Conservation (phyloP, 345 rosid species). For the Litchi chinensis region DNA sequence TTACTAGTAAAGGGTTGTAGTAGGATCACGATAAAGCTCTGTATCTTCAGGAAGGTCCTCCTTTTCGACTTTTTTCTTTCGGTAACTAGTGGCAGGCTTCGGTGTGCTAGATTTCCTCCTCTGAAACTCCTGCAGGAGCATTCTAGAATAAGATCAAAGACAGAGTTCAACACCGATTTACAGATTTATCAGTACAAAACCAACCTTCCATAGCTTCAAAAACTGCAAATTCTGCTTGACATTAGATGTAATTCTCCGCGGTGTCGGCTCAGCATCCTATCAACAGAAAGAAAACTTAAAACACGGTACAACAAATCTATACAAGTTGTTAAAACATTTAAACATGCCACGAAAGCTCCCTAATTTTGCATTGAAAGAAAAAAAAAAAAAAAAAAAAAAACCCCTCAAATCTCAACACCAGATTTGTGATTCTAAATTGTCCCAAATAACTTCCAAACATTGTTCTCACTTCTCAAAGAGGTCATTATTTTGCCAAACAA, state of each 20-base stretch:
- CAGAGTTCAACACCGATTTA: neutral
- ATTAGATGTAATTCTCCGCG: conserved; percentile 88
- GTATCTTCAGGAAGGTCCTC: conserved; percentile 68
- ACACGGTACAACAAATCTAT: neutral
- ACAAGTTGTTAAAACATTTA: neutral
- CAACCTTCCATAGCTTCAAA: conserved; percentile 78
- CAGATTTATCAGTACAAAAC: conserved; percentile 8
- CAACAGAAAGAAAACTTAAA: conserved; percentile 10
- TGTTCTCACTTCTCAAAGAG: no score
- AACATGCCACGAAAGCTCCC: no score
- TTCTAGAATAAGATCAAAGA: conserved; percentile 14
- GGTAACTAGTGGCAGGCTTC: conserved; percentile 87
- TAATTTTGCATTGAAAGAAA: neutral
- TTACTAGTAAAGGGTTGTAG: conserved; percentile 80
- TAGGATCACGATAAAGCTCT: conserved; percentile 73
- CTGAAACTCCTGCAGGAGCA: conserved; percentile 56
- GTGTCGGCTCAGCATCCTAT: conserved; percentile 65
- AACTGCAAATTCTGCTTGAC: conserved; percentile 88
- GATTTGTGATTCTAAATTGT: no score
- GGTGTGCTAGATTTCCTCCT: conserved; percentile 56
- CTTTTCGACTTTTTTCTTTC: conserved; percentile 72
- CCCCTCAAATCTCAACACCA: no score
- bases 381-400: neutral
- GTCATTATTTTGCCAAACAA: no score
- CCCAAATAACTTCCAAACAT: no score